Conservation (phyloP, 2,329 filamentous ascomycete genomes). For the Parascedosporium putredinis region DNA sequence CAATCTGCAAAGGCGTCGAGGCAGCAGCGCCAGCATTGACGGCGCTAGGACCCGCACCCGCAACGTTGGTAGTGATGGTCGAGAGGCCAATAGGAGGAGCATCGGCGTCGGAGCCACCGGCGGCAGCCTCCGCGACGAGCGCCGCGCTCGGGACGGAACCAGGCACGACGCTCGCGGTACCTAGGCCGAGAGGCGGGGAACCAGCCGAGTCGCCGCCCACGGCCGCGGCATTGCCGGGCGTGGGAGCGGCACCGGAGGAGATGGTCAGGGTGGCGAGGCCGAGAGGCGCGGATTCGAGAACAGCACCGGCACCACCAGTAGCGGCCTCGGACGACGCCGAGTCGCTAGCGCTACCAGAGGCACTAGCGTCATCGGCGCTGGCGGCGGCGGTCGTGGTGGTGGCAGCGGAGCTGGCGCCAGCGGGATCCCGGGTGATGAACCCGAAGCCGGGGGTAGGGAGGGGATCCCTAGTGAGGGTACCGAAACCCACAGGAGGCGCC, state of each 20-base stretch:
- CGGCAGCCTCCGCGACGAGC: neutral
- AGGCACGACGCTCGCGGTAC: neutral
- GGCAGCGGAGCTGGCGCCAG: neutral
- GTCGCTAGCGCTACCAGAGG: neutral
- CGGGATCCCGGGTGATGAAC: neutral
- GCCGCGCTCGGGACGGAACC: neutral
- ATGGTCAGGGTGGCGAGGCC: neutral
- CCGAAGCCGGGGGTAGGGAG: neutral
- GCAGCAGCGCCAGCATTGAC: neutral
- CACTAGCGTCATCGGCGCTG: neutral
- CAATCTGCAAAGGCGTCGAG: neutral
- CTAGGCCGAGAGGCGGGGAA: neutral
- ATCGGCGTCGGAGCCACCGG: neutral
- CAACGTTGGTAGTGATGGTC: neutral
- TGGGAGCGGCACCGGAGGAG: neutral
- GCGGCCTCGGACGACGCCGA: neutral
- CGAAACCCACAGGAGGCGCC: neutral
- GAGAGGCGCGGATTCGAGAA: neutral
- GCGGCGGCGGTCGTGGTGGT: neutral
- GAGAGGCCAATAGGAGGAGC: neutral
- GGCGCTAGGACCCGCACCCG: neutral
- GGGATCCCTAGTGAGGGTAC: neutral
- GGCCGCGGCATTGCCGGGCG: neutral
- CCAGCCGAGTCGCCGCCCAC: neutral
- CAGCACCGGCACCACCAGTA: neutral